phyloP scores from a whole-genome alignment of 2,329 filamentous ascomycete genomes.

The Pseudonectria foliicola region DNA sequence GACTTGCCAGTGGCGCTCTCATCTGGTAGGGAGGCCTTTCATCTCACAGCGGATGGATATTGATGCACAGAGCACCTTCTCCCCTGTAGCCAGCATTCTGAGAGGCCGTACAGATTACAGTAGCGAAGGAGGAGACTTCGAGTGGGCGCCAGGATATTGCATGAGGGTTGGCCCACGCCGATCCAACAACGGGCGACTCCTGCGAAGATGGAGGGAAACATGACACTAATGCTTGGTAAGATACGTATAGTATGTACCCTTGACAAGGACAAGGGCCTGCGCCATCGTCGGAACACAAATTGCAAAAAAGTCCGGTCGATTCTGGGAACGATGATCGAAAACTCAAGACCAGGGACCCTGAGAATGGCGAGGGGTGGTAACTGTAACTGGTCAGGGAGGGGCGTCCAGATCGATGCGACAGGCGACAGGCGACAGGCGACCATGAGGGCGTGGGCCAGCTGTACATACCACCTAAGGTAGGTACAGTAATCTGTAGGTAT shows the following conservation, averaged over 20 bases:
- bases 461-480: no score
- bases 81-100: no score
- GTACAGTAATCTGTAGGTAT: no score
- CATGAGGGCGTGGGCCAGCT: no score
- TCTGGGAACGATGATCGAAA: slow-evolving; percentile 17
- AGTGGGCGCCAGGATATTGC: slow-evolving; percentile 1
- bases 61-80: no score
- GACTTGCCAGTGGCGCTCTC: no score
- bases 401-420: slow-evolving; percentile 1
- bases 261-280: not conserved
- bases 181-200: slow-evolving; percentile 1
- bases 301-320: slow-evolving; percentile 7
- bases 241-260: not conserved
- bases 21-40: no score
- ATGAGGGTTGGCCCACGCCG: not conserved
- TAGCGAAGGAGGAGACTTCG: no score
- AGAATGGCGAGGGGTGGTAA: slow-evolving; percentile 1
- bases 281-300: no score
- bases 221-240: not conserved
- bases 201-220: slow-evolving; percentile 7
- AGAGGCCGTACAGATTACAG: no score
- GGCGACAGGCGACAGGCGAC: no score
- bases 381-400: slow-evolving; percentile 6
- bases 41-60: no score
- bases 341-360: slow-evolving; percentile 5